These are phyloP conservation scores for Fusarium sp. DNA, from an alignment of 2,329 filamentous ascomycete species.

Conservation along the genomic window DNA sequence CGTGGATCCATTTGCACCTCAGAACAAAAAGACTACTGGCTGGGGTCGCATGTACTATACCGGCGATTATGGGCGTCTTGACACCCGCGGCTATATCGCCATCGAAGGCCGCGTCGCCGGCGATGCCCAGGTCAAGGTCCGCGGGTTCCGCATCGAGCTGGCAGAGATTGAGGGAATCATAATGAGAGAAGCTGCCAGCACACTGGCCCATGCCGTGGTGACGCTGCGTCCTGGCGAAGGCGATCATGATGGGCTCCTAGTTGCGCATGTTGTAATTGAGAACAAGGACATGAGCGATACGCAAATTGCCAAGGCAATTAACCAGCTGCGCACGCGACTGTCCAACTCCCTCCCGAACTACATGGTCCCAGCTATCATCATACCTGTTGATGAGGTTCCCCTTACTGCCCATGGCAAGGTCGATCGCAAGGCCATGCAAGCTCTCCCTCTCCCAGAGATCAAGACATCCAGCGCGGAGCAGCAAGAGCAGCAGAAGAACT, in stretches of 20 bases:
- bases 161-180: conserved; percentile 51
- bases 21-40: neutral
- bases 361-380: neutral
- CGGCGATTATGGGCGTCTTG: neutral
- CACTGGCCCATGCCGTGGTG: neutral
- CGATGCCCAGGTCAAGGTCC: conserved; percentile 59
- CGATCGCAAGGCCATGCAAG: neutral
- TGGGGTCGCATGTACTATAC: neutral
- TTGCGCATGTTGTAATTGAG: neutral
- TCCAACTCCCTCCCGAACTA: neutral
- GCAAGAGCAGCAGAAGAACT: neutral
- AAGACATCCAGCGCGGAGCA: neutral
- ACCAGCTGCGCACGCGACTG: neutral
- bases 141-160: conserved; percentile 59
- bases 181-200: neutral
- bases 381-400: neutral
- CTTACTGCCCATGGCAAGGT: neutral
- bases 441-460: neutral
- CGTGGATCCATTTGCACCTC: neutral
- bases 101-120: conserved; percentile 53
- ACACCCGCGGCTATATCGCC: conserved; percentile 49
- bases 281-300: neutral
- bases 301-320: neutral
- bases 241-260: neutral
- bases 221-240: neutral